Evolutionary conservation across 2,329 filamentous ascomycete species (phyloP).

Genomic region (Pseudopithomyces maydicus): DNA sequence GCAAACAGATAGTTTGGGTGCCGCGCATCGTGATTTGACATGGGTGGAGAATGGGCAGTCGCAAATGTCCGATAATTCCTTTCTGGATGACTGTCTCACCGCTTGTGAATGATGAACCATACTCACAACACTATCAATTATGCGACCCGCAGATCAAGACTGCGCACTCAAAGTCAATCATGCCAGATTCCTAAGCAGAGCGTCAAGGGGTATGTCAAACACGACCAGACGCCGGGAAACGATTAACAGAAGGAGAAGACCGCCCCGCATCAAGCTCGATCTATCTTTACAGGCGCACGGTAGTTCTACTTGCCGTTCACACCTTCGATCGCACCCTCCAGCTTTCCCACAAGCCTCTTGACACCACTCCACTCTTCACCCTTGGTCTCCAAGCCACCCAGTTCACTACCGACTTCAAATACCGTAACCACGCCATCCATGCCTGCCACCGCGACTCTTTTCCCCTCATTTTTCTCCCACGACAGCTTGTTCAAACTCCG

Average conservation of each 20-base stretch:
- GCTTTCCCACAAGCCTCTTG: slow-evolving; percentile 81
- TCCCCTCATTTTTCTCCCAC: slow-evolving; percentile 91
- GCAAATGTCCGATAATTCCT: too few relatives aligned
- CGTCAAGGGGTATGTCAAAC: slow-evolving; percentile 5
- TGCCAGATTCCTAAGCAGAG: not conserved
- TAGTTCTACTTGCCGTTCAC: slow-evolving; percentile 26
- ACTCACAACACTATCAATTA: too few relatives aligned
- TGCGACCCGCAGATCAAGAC: too few relatives aligned
- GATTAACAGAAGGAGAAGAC: not conserved
- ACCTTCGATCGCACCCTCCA: slow-evolving; percentile 58
- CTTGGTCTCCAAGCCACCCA: slow-evolving; percentile 85
- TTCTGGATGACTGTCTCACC: too few relatives aligned
- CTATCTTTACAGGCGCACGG: not conserved
- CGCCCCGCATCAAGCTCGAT: not conserved
- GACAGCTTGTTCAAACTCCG: slow-evolving; percentile 92
- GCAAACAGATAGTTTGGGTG: not conserved
- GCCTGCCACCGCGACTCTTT: slow-evolving; percentile 84
- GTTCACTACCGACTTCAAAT: slow-evolving; percentile 84
- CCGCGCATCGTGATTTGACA: not conserved
- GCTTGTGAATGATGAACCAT: too few relatives aligned
- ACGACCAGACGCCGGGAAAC: slow-evolving; percentile 3
- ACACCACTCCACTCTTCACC: slow-evolving; percentile 92
- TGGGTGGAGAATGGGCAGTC: too few relatives aligned
- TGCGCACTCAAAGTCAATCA: too few relatives aligned
- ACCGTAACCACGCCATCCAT: slow-evolving; percentile 89